A percentile compares a stretch with the other conserved stretches of the same genome.
phyloP scores from a whole-genome alignment of 139 green algal genomes.

The Nannochloris sp. region DNA sequence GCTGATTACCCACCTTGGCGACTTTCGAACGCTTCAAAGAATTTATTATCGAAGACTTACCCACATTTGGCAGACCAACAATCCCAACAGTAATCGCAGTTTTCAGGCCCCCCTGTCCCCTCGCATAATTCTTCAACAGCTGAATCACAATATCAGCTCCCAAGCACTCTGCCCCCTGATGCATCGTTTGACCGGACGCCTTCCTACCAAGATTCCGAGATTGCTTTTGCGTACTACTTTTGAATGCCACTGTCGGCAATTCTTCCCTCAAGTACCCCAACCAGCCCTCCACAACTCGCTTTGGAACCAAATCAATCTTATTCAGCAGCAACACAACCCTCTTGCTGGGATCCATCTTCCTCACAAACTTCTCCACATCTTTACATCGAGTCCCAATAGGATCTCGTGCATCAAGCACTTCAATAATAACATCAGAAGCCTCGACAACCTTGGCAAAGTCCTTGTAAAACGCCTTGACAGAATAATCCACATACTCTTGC shows the following conservation, averaged over 20 bases:
- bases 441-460: constrained; percentile 93
- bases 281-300: constrained; percentile 79
- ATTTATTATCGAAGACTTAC: constrained; percentile 97
- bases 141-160: constrained; percentile 88
- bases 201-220: constrained; percentile 9
- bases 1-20: constrained; percentile 74
- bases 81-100: constrained; percentile 92
- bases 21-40: constrained; percentile 79
- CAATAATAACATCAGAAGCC: constrained; percentile 83
- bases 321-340: constrained; percentile 94
- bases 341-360: constrained; percentile 68
- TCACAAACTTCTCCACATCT: constrained; percentile 88
- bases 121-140: constrained; percentile 97
- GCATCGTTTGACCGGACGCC: constrained; percentile 5
- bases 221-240: constrained; percentile 86
- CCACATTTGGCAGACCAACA: constrained; percentile 96
- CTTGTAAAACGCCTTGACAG: constrained; percentile 80
- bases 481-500: constrained; percentile 46
- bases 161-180: constrained; percentile 30
- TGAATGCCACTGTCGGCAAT: constrained; percentile 93
- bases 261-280: constrained; percentile 91
- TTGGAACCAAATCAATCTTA: constrained; percentile 95
- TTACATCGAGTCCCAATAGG: constrained; percentile 78
- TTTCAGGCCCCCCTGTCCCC: constrained; percentile 68
- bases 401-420: constrained; percentile 93